These are phyloP conservation scores for Sporothrix globosa DNA, from an alignment of 2,329 filamentous ascomycete genomes.

Conservation along the genomic window DNA sequence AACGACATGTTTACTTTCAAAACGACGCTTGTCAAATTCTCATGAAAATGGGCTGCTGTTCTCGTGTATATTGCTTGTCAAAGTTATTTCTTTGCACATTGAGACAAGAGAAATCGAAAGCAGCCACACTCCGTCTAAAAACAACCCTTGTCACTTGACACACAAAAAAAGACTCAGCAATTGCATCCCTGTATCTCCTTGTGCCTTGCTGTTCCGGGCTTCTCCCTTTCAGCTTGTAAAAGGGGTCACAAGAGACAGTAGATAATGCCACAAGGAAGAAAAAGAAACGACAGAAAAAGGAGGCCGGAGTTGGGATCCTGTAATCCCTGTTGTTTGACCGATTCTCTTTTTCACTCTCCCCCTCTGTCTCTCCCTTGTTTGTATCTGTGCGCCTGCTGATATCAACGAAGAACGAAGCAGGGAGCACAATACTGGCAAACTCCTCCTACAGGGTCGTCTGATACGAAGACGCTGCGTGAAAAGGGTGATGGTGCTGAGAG, in stretches of 20 bases:
- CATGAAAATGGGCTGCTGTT: neutral
- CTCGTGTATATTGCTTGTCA: neutral
- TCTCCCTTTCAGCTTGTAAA: constrained; percentile 15
- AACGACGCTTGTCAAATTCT: neutral
- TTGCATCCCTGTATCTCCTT: neutral
- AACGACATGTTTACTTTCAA: constrained; percentile 10
- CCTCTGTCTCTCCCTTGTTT: constrained; percentile 12
- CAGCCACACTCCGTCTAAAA: neutral
- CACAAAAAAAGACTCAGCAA: constrained; percentile 6
- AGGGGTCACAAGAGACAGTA: neutral
- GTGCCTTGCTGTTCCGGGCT: neutral
- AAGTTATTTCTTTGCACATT: no score
- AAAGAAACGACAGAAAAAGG: constrained; percentile 19
- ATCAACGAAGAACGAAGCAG: neutral
- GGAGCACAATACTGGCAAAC: neutral
- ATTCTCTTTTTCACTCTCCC: neutral
- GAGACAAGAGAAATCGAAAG: neutral
- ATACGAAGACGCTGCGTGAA: neutral
- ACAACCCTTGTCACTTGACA: neutral
- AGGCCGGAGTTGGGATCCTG: neutral
- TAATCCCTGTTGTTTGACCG: neutral
- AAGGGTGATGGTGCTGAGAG: neutral
- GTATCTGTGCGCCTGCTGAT: constrained; percentile 13
- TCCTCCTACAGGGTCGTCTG: neutral
- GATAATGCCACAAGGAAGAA: neutral